Percentiles rank a stretch among this genome's conserved stretches.
Evolutionary conservation across 2,329 filamentous ascomycete species (phyloP).

Genomic region (Pezicula carpinea): DNA sequence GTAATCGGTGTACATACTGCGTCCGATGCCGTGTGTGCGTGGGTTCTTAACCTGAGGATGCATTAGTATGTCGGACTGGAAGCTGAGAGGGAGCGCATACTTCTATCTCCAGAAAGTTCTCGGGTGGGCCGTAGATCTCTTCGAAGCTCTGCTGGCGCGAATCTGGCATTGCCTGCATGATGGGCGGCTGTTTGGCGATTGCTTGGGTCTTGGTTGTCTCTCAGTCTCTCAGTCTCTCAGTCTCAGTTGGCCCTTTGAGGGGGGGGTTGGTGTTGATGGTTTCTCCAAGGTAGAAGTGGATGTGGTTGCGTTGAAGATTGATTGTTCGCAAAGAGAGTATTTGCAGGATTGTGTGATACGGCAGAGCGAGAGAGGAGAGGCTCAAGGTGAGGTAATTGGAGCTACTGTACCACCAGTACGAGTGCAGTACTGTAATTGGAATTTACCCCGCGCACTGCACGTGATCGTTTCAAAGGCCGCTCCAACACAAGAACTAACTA

Average conservation of each 20-base stretch:
- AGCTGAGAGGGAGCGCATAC: slow-evolving; percentile 38
- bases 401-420: neutral
- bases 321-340: neutral
- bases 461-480: too few relatives aligned
- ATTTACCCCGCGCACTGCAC: neutral
- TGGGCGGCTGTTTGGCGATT: slow-evolving; percentile 10
- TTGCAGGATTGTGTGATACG: neutral
- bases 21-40: slow-evolving; percentile 88
- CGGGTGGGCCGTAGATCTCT: slow-evolving; percentile 96
- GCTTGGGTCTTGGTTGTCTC: slow-evolving; percentile 3
- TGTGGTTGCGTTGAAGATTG: neutral
- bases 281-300: neutral
- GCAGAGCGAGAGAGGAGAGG: too few relatives aligned
- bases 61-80: neutral
- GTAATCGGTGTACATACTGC: slow-evolving; percentile 98
- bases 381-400: neutral
- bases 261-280: neutral
- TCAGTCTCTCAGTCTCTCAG: neutral
- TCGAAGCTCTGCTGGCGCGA: slow-evolving; percentile 92
- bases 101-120: slow-evolving; percentile 99
- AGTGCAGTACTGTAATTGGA: neutral
- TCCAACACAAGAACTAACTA: too few relatives aligned
- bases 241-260: neutral
- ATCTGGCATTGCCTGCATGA: slow-evolving; percentile 62
- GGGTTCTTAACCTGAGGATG: slow-evolving; percentile 76